A percentile compares a stretch with the other conserved stretches of the same genome.
These are phyloP conservation scores for Sporothrix pallida DNA, from an alignment of 2,329 filamentous ascomycete genomes.

Conservation along the genomic window DNA sequence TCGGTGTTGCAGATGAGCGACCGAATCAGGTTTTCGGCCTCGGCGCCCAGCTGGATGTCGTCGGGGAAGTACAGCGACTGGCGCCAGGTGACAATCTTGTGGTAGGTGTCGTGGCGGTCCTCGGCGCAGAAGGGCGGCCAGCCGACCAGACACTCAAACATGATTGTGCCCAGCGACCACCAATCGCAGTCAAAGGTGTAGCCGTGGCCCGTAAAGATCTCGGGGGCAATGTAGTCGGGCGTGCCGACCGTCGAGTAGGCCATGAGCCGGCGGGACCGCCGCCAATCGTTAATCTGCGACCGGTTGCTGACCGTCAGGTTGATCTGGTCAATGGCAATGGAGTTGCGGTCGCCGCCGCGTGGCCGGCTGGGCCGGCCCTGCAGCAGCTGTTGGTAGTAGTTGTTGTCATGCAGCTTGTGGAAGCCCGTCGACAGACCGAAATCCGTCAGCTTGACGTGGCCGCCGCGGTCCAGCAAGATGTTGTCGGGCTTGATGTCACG, in stretches of 20 bases:
- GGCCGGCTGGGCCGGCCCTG: conserved; percentile 76
- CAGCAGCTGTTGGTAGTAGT: conserved; percentile 96
- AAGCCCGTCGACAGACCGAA: conserved; percentile 98
- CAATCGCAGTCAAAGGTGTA: conserved; percentile 98
- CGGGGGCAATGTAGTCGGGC: conserved; percentile 96
- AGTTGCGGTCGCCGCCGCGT: conserved; percentile 76
- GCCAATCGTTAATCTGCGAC: conserved; percentile 97
- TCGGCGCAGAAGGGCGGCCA: conserved; percentile 99
- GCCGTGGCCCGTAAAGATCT: conserved; percentile 95
- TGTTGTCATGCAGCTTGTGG: conserved; percentile 96
- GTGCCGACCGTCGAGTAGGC: conserved; percentile 98
- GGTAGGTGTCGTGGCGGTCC: conserved; percentile 95
- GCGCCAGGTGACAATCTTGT: conserved; percentile 99
- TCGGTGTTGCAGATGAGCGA: conserved; percentile 94
- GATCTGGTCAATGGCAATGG: conserved; percentile 95
- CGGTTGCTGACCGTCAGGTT: conserved; percentile 98
- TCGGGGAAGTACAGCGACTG: conserved; percentile 96
- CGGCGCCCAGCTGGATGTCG: conserved; percentile 84
- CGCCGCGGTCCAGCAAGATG: conserved; percentile 91
- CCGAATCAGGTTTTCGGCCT: conserved; percentile 91
- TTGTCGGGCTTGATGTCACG: conserved; percentile 99
- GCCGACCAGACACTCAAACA: conserved; percentile 98
- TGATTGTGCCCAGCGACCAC: conserved; percentile 99
- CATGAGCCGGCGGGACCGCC: conserved; percentile 92
- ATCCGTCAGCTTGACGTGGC: conserved; percentile 97